Evolutionary conservation across 2,329 filamentous ascomycete genomes (phyloP).

Genomic region (Pyrenochaeta sp.): DNA sequence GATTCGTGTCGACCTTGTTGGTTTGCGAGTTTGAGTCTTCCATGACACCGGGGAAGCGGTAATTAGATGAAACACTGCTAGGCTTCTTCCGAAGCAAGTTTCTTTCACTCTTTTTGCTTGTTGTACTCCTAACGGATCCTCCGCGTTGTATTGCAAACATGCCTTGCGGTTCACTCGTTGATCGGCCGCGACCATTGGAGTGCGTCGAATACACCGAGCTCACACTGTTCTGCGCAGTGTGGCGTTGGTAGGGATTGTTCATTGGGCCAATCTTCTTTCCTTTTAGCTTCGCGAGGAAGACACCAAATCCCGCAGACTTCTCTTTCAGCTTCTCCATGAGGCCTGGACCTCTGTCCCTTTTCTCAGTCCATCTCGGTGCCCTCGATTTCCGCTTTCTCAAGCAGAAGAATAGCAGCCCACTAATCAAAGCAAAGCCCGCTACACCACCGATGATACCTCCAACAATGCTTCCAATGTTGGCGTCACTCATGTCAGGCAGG

Average conservation of each 20-base stretch:
- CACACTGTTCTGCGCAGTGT: constrained; percentile 39
- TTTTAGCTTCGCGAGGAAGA: constrained; percentile 38
- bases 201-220: constrained; percentile 44
- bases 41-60: constrained; percentile 39
- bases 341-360: constrained; percentile 13
- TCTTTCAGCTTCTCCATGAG: constrained; percentile 31
- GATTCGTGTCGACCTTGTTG: constrained; percentile 29
- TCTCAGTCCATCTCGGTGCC: constrained; percentile 26
- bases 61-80: constrained; percentile 36
- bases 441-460: constrained; percentile 48
- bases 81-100: constrained; percentile 41
- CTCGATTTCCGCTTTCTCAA: constrained; percentile 42
- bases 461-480: constrained; percentile 42
- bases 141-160: constrained; percentile 30
- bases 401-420: constrained; percentile 43
- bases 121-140: constrained; percentile 39
- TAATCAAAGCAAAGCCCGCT: constrained; percentile 41
- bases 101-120: constrained; percentile 43
- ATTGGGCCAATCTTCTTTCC: constrained; percentile 36
- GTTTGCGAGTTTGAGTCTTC: constrained; percentile 33
- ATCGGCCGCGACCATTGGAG: constrained; percentile 32
- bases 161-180: constrained; percentile 41
- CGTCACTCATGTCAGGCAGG: constrained; percentile 19
- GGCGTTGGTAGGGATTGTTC: constrained; percentile 39
- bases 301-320: constrained; percentile 28